Conservation (phyloP, 768 basidiomycete genomes). For the Termitomyces sp. region DNA sequence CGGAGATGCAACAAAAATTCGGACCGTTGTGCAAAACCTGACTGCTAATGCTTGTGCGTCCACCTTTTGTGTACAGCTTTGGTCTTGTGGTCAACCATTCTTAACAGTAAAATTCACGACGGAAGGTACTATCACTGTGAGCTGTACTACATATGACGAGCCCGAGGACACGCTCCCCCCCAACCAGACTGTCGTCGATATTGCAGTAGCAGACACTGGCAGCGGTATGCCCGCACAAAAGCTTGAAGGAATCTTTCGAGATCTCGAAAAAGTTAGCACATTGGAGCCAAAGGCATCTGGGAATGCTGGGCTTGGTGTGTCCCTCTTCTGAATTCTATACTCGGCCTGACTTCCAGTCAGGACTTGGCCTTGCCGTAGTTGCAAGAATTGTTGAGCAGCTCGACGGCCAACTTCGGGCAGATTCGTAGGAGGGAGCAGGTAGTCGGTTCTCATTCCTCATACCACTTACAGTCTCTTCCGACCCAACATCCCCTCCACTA, state of each 20-base stretch:
- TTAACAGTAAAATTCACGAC: constrained; percentile 65
- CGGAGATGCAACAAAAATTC: constrained; percentile 70
- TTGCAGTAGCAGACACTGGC: constrained; percentile 67
- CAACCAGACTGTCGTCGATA: constrained; percentile 55
- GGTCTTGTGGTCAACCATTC: background rate
- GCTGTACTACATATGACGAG: constrained; percentile 47
- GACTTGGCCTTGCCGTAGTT: constrained; percentile 76
- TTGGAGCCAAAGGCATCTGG: constrained; percentile 30
- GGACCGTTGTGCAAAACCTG: constrained; percentile 72
- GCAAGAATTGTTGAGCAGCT: constrained; percentile 77
- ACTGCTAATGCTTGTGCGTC: constrained; percentile 67
- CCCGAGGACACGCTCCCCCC: constrained; percentile 42
- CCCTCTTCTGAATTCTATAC: background rate
- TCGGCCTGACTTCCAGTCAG: constrained; percentile 20
- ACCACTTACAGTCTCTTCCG: constrained; percentile 44
- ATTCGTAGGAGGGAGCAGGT: constrained; percentile 61
- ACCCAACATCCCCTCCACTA: background rate
- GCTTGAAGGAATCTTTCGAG: constrained; percentile 72
- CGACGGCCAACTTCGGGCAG: constrained; percentile 73
- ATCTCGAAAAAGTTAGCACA: constrained; percentile 73
- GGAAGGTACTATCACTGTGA: constrained; percentile 54
- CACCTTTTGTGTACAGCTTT: background rate
- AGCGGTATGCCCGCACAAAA: constrained; percentile 62
- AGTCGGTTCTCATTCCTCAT: constrained; percentile 71
- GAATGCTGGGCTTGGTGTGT: constrained; percentile 44